phyloP scores from a whole-genome alignment of 768 basidiomycete species.

The Kwoniella dejecticola region DNA sequence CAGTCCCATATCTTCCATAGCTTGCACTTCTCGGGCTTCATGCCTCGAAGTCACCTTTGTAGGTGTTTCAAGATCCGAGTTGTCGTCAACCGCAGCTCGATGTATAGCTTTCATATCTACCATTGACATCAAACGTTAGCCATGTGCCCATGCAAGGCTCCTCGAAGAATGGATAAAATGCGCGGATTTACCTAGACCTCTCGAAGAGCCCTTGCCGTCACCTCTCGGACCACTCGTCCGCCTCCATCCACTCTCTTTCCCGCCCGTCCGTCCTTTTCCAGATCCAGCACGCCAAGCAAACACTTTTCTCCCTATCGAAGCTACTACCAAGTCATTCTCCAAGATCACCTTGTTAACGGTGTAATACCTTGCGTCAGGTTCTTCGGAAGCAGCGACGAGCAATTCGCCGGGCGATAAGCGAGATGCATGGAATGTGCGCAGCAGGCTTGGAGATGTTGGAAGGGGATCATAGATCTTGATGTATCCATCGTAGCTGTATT shows the following conservation, averaged over 20 bases:
- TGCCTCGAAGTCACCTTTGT: conserved; percentile 7
- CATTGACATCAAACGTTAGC: not conserved
- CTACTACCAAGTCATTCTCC: conserved; percentile 52
- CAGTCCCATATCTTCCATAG: conserved; percentile 47
- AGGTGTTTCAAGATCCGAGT: conserved; percentile 25
- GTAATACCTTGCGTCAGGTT: conserved; percentile 29
- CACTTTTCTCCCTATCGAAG: conserved; percentile 43
- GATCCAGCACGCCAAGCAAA: conserved; percentile 51
- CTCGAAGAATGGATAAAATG: too few species aligned
- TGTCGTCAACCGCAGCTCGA: conserved; percentile 36
- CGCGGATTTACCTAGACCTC: conserved; percentile 21
- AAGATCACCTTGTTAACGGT: conserved; percentile 49
- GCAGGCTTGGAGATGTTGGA: conserved; percentile 26
- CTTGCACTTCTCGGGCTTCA: conserved; percentile 30
- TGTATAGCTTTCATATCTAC: conserved; percentile 43
- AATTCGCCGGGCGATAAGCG: conserved; percentile 35
- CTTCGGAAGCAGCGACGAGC: conserved; percentile 19
- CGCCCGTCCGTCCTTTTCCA: conserved; percentile 34
- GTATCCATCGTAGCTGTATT: conserved; percentile 40
- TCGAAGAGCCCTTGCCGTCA: conserved; percentile 22
- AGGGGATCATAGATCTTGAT: conserved; percentile 51
- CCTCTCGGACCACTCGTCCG: conserved; percentile 29
- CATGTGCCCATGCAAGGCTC: not conserved
- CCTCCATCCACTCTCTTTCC: conserved; percentile 32
- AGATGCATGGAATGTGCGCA: conserved; percentile 42